Evolutionary conservation across 2,329 filamentous ascomycete genomes (phyloP).

Genomic region (Botryosphaeria dothidea): DNA sequence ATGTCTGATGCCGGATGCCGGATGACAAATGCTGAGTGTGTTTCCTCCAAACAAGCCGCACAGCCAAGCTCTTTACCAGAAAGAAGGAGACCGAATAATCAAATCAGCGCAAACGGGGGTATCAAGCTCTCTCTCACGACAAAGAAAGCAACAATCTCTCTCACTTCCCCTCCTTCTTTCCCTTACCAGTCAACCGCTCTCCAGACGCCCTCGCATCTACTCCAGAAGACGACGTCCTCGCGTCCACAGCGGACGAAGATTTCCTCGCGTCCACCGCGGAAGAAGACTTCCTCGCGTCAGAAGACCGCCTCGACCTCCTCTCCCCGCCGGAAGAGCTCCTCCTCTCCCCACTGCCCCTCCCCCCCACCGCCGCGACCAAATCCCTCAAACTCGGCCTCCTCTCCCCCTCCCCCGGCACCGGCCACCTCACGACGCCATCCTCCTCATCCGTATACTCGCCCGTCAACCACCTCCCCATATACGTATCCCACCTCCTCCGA

Average conservation of each 20-base stretch:
- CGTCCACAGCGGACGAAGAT: background rate
- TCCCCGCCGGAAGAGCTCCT: background rate
- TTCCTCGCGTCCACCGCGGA: background rate
- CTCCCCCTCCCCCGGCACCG: background rate
- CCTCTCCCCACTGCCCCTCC: background rate
- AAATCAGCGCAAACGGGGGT: too few species aligned
- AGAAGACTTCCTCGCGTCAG: background rate
- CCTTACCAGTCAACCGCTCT: background rate
- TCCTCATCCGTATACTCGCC: slow-evolving; percentile 32
- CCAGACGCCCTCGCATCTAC: background rate
- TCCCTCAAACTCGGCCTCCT: background rate
- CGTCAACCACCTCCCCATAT: slow-evolving; percentile 41
- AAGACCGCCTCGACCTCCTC: background rate
- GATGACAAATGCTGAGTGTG: too few species aligned
- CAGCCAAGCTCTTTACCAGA: too few species aligned
- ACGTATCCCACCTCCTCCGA: slow-evolving; percentile 37
- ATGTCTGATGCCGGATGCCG: too few species aligned
- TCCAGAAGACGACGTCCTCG: background rate
- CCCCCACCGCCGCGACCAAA: background rate
- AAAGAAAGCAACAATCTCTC: background rate
- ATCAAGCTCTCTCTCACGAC: too few species aligned
- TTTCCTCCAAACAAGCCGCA: too few species aligned
- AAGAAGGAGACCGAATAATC: too few species aligned
- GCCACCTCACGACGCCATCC: slow-evolving; percentile 16
- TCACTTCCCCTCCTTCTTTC: background rate